Base-by-base conservation (phyloP, 176 grass and related monocot genomes). In the Oryza brachyantha region DNA sequence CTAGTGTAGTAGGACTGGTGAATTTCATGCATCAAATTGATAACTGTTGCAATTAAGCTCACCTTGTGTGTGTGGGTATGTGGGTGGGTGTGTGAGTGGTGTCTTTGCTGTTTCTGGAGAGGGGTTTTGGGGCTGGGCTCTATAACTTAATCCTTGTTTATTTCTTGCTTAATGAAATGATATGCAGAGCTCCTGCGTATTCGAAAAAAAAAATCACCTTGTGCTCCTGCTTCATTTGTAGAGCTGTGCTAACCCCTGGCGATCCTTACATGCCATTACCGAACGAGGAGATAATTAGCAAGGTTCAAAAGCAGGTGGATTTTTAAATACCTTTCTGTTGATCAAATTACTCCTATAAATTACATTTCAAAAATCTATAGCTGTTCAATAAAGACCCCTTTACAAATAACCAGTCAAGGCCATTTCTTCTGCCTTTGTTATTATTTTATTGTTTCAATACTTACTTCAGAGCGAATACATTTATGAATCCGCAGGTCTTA, bases 231-330 rank as follows among this genome's bases (percentile, higher is more conserved):
- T 85, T 83, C 38, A 65, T 72, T 87, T 66, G 32, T 73, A 98
- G 95, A 86, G 95, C 92, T 92, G 95, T 98, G 78, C 80, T 98
- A 46, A 98, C 95, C 61, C 95, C 92, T 81, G 95, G 95, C 19
- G 95, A 92, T 86, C 95, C 95, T 22, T 98, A 98, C 77, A 98
- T 98, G 95, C 95, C 95, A 77, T 88, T 98, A 73, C 85, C 76
- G 58, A 98, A 98, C 78, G 91, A 98, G 65, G 83, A 78, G 69
- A 98, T 98, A 70, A 92, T 94, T 72, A 86, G 85, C 75, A 94
- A 81, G 85, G 87, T 98, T 71, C 70, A 89, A 82, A 94, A 94
- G 64, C 95, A 98, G 89, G 95, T 98, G 78, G 16, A 57, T 55
- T 73, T 61, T 10, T 73, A 75, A 29, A 46, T 32, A 36, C 66